Evolutionary conservation across 2,329 filamentous ascomycete species (phyloP).

Genomic region (Trichoderma koningii): DNA sequence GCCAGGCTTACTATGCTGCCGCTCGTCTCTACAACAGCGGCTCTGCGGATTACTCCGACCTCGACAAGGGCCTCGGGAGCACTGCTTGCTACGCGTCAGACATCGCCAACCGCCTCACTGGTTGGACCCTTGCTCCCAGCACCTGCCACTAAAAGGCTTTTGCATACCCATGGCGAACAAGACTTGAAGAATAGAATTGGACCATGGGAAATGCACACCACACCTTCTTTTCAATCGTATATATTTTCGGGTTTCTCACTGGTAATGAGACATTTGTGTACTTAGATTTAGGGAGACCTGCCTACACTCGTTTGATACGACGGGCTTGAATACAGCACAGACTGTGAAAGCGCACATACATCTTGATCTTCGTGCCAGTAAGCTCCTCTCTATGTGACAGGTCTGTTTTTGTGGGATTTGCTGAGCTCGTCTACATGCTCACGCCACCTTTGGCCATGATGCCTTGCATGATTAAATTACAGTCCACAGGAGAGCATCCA

Average conservation of each 20-base stretch:
- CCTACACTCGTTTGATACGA: conserved; percentile 21
- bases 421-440: too few species aligned
- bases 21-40: conserved; percentile 33
- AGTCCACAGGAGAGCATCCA: too few species aligned
- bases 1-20: conserved; percentile 30
- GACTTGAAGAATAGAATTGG: not conserved
- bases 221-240: not conserved
- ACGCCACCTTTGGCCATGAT: too few species aligned
- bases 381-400: too few species aligned
- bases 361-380: not conserved
- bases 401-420: too few species aligned
- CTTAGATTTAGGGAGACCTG: not conserved
- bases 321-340: conserved; percentile 8
- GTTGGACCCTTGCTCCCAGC: conserved; percentile 31
- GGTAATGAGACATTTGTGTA: not conserved
- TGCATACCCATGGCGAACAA: not conserved
- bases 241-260: not conserved
- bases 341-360: too few species aligned
- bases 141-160: conserved; percentile 17
- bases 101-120: conserved; percentile 33
- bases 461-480: too few species aligned
- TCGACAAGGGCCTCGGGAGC: conserved; percentile 30
- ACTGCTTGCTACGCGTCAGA: conserved; percentile 33
- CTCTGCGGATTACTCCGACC: conserved; percentile 32
- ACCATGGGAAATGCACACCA: not conserved